Base-by-base conservation (phyloP, 139 green algal species). In the Deuterostichococcus epilithicus region DNA sequence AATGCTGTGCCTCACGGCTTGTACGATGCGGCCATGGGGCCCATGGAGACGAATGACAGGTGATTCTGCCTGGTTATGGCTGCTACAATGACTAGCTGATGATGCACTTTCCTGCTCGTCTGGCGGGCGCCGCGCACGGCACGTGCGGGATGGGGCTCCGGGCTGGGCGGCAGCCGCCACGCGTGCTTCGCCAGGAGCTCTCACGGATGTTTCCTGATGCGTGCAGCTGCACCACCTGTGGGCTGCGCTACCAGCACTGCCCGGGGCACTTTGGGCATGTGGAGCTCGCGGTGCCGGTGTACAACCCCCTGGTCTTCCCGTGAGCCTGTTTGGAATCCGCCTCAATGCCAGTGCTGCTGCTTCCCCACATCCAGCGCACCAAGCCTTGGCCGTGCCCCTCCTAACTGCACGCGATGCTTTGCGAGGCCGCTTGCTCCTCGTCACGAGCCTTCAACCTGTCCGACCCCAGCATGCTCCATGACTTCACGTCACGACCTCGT, bases 211-310 rank as follows among this genome's bases (percentile, higher is more conserved):
- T 58, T 28, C 60, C 32, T 68, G 15, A 33, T 28, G 45, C 25
- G n/a, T 75, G 68, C 88, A 94, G 90, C 36, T 99, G 96, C 77
- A 76, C 72, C 36, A 98, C 96, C 0, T 99, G 96, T 80, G 78
- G 82, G 1, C 89, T 97, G n/a, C 70, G 71, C 30, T 75, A 83
- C 59, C 71, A 74, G 26, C 72, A 85, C n/a, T 99, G 96, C 82
- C 92, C 93, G 5, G 96, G 96, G 1, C 96, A 99, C 83, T 99
- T 98, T 87, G 96, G 96, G 8, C 96, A 98, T 86, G 89, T 99
- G 20, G 94, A 98, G 72, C 86, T 99, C 76, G 88, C 94, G 2
- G 88, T 98, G 44, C 93, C 94, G 0, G 90, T 98, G n/a, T 99
- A 98, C 89, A 97, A 99, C 80, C 95, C 96, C 0, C 78, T 99